Conservation (phyloP, 2,329 filamentous ascomycete genomes). For the Sporothrix curviconia region DNA sequence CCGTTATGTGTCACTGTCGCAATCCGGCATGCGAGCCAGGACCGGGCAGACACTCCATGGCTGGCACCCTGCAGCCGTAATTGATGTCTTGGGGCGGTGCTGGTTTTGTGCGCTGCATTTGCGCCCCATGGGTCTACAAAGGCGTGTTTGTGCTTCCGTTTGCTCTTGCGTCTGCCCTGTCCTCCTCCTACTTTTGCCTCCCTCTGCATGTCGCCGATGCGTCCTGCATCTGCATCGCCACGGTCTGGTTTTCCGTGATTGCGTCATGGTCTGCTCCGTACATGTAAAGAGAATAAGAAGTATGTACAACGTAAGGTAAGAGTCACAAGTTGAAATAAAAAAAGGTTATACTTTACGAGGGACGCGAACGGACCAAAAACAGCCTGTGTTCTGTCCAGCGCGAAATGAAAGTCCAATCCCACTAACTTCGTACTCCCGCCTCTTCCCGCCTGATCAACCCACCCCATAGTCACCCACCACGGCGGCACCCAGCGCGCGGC, state of each 20-base stretch:
- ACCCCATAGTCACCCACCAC: conserved; percentile 9
- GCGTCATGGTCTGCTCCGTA: too few relatives aligned
- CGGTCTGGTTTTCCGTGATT: too few relatives aligned
- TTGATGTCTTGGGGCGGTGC: neutral
- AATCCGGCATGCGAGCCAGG: conserved; percentile 1
- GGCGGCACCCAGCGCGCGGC: conserved; percentile 3
- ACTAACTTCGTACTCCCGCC: too few relatives aligned
- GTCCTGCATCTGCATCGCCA: neutral
- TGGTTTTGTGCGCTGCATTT: too few relatives aligned
- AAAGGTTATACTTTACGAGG: too few relatives aligned
- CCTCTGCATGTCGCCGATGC: neutral
- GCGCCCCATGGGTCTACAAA: too few relatives aligned
- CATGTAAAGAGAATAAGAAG: too few relatives aligned
- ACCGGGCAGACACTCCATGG: neutral
- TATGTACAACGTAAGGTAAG: too few relatives aligned
- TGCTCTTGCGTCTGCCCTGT: neutral
- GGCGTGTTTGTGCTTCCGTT: neutral
- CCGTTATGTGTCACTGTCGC: conserved; percentile 7
- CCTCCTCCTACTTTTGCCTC: neutral
- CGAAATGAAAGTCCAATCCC: too few relatives aligned
- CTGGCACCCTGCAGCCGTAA: neutral
- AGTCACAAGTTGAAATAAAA: too few relatives aligned
- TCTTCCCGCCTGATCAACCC: conserved; percentile 18
- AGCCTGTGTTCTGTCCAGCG: too few relatives aligned
- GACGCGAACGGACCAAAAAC: too few relatives aligned